These are phyloP conservation scores for Aspergillus sclerotialis DNA, from an alignment of 2,329 filamentous ascomycete genomes.

Conservation along the genomic window DNA sequence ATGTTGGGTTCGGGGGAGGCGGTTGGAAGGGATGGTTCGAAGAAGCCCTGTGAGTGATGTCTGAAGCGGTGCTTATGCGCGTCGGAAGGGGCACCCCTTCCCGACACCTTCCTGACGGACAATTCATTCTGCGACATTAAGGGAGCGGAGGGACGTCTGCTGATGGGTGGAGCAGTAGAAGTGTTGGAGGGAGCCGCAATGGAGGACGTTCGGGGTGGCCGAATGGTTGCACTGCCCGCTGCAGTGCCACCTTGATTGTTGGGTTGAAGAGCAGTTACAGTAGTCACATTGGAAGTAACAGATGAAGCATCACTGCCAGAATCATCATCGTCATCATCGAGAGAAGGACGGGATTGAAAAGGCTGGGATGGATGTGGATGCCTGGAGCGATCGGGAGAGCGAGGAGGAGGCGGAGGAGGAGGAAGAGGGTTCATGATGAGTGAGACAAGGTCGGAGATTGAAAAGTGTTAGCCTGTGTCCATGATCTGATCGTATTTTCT, in stretches of 20 bases:
- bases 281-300: constrained; percentile 37
- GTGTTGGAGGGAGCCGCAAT: constrained; percentile 22
- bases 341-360: constrained; percentile 15
- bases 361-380: constrained; percentile 11
- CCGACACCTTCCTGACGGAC: constrained; percentile 29
- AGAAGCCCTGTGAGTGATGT: constrained; percentile 60
- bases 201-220: constrained; percentile 21
- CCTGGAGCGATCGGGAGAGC: constrained; percentile 17
- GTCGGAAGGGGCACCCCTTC: constrained; percentile 29
- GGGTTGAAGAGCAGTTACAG: constrained; percentile 35
- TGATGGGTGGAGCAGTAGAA: constrained; percentile 25
- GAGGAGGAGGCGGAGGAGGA: constrained; percentile 1
- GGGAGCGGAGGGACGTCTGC: constrained; percentile 26
- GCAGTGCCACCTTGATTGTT: constrained; percentile 18
- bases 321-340: constrained; percentile 28
- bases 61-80: constrained; percentile 37
- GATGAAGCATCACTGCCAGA: constrained; percentile 43
- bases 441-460: no score
- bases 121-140: constrained; percentile 34
- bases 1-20: constrained; percentile 43
- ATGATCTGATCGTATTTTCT: no score
- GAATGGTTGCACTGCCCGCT: constrained; percentile 14
- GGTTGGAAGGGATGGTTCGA: constrained; percentile 58
- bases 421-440: constrained; percentile 9
- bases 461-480: not conserved